Evolutionary conservation across 1,284 basidiomycete genomes (phyloP), one percentile per base, ranked within the genome.

Genomic region (Singerocomus rubriflavus): DNA sequence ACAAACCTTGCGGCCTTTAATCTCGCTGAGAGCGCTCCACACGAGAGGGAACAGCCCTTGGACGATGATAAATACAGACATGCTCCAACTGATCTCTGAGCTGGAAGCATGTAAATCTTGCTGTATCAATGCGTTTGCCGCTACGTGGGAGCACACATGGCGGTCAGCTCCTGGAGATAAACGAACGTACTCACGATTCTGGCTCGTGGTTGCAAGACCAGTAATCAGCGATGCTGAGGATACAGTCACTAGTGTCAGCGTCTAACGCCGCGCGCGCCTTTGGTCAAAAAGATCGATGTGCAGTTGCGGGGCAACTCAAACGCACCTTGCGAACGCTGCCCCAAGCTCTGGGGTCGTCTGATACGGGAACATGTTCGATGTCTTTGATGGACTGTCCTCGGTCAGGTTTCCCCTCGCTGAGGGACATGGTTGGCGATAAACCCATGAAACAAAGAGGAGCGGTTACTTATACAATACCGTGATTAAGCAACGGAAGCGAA

Each of bases 291-390:
- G 0, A 37, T 17, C 13, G 14, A 34, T 17, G n/a, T 9, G 3
- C 10, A 26, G 13, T 17, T 29, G 29, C 29, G 21, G 2, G 25
- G 8, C 31, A 27, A 31, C 6, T 4, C 9, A 14, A 7, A 27
- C 57, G 6, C 37, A 63, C 83, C 77, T 95, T 94, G 57, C 84
- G 81, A 48, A 71, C 56, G 25, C 63, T 46, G 0, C 81, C 78
- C 92, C 92, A 95, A 50, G 75, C 62, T 43, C 92, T 74, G 10
- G 91, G 91, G 68, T 94, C 91, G 63, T 94, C 79, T 4, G 73
- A 70, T 6, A 93, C 91, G 68, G 27, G 45, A 35, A 73, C 73
- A 66, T 87, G 85, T 59, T 88, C 85, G 36, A 88, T 85, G 60
- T 87, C 85, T 8, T 44, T 39, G 14, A 17, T 38, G 31, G 40